Base-by-base conservation (phyloP, 176 grass and related monocot species). In the Oryza rufipogon region DNA sequence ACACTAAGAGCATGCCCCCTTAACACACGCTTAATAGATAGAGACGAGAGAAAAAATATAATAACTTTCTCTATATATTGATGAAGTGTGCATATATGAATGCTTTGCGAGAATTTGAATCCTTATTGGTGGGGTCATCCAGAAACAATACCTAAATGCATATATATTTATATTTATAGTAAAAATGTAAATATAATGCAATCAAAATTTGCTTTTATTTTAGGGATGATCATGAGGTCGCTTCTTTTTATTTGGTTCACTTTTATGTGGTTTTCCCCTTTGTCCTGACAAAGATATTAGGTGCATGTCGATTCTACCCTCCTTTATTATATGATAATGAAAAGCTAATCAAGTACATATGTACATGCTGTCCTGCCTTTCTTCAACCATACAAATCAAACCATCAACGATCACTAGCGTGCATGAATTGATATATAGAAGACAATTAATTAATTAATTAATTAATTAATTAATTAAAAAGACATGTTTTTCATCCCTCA, bases 171-270 rank as follows among this genome's bases (percentile, higher is more conserved):
- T 16, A 7, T 41, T 1, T 41, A 41, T 41, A 1, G 13, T 4
- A 49, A 52, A 3, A 52, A 16, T 16, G 47, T 49, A 49, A 52
- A 52, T 36, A 36, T 36, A 36, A 36, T 52, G 49, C 49, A 52
- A 51, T 49, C 14, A 16, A 52, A 52, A 52, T 52, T 52, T 58
- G 17, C 19, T 82, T 71, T 38, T 46, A 5, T 45, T 25, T 66
- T 23, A 67, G 56, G 66, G 48, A 44, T 36, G 19, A 86, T 86
- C 78, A 61, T 85, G 71, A 66, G 66, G 34, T 44, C 75, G 7
- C 17, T 45, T 85, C 3, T 60, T 42, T 19, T 60, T 44, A 48
- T 64, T 64, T 30, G 5, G 28, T 26, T 51, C 9, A 47, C 16
- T 67, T 52, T 20, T 36, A 45, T 52, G 60, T 32, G 26, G 19